A percentile compares a stretch with the other conserved stretches of the same genome.
These are phyloP conservation scores for Fusarium sp. DNA, from an alignment of 2,329 filamentous ascomycete species.

Conservation along the genomic window DNA sequence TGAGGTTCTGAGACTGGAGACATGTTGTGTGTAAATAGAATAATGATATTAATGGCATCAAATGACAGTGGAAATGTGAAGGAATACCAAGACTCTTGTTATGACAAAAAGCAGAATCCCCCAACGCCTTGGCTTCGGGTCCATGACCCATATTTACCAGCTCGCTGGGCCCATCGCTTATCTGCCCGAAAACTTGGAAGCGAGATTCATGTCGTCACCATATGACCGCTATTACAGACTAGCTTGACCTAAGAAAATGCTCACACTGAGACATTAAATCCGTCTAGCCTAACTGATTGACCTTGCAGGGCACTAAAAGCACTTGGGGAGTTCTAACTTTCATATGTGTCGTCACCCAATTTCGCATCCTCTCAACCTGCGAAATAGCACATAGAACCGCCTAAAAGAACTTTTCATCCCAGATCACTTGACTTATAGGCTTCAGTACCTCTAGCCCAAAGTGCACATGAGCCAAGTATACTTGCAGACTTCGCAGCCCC, in stretches of 20 bases:
- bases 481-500: background rate
- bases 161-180: background rate
- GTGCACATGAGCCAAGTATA: rapidly evolving
- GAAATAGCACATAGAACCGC: background rate
- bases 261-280: too few relatives aligned
- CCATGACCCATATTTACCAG: background rate
- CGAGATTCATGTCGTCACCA: background rate
- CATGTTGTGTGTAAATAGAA: background rate
- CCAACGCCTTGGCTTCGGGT: background rate
- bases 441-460: background rate
- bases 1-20: background rate
- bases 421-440: background rate
- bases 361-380: background rate
- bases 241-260: background rate
- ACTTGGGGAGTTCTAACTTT: background rate
- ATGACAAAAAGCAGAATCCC: background rate
- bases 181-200: background rate
- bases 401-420: background rate
- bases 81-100: background rate
- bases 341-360: background rate
- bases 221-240: background rate
- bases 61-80: background rate
- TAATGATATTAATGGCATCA: background rate
- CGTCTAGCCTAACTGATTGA: too few relatives aligned
- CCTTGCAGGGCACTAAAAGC: background rate